Conservation (phyloP, 2,329 filamentous ascomycete species). For the Fusarium floridanum region DNA sequence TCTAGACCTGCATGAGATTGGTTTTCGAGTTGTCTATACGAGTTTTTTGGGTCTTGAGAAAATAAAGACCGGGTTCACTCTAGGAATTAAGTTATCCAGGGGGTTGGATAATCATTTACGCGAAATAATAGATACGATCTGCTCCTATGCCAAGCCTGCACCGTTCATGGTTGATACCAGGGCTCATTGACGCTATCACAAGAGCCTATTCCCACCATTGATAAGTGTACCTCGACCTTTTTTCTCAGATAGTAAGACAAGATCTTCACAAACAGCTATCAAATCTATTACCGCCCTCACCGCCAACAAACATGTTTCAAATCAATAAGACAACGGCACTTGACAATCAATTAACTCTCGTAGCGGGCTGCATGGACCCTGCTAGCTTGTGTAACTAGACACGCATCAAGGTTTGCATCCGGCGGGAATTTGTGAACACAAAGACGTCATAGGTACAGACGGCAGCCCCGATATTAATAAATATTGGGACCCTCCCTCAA, state of each 20-base stretch:
- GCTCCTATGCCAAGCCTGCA: too few relatives aligned
- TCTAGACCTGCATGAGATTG: not conserved
- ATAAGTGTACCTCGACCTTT: not conserved
- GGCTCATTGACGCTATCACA: not conserved
- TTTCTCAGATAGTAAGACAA: not conserved
- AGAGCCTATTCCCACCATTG: not conserved
- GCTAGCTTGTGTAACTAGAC: not conserved
- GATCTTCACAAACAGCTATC: not conserved
- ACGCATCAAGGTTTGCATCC: not conserved
- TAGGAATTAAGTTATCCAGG: not conserved
- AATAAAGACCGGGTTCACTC: not conserved
- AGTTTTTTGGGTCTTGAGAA: too few relatives aligned
- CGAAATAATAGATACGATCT: too few relatives aligned
- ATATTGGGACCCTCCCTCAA: not conserved
- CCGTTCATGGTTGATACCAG: not conserved
- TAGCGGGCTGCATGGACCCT: not conserved
- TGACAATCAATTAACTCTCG: not conserved
- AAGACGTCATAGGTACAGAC: not conserved
- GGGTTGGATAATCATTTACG: not conserved
- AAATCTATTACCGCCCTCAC: not conserved
- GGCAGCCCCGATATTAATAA: constrained; percentile 3
- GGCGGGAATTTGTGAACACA: not conserved
- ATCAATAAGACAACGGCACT: not conserved
- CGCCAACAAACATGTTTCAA: not conserved
- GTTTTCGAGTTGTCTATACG: not conserved